These are phyloP conservation scores for Boletus sp. DNA, from an alignment of 768 basidiomycete genomes.

Conservation along the genomic window DNA sequence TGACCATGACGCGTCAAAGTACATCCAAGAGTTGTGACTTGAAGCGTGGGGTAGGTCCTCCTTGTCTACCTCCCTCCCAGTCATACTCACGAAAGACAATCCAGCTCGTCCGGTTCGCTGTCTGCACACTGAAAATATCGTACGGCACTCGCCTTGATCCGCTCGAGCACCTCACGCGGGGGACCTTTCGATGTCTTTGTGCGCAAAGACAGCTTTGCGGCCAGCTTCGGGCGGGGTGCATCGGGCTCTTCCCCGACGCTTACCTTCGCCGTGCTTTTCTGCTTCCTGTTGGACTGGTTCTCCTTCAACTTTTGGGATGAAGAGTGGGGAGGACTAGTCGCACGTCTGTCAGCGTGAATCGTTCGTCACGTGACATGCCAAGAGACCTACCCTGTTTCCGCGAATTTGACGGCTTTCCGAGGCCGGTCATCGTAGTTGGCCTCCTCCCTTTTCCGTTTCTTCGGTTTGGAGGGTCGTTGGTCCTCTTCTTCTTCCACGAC, in stretches of 20 bases:
- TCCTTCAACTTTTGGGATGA: constrained; percentile 37
- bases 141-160: constrained; percentile 34
- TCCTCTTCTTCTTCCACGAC: background rate
- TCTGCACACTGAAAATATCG: constrained; percentile 19
- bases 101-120: constrained; percentile 45
- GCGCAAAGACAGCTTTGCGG: constrained; percentile 1
- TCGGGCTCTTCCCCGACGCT: background rate
- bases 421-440: constrained; percentile 24
- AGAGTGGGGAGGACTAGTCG: constrained; percentile 6
- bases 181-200: constrained; percentile 34
- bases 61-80: too few relatives aligned
- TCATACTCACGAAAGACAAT: constrained; percentile 41
- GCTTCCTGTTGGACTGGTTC: constrained; percentile 19
- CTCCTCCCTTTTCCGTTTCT: constrained; percentile 22
- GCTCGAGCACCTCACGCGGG: constrained; percentile 39
- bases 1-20: background rate
- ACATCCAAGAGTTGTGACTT: background rate
- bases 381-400: constrained; percentile 15
- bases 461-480: constrained; percentile 6
- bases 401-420: constrained; percentile 19
- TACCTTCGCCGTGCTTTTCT: background rate
- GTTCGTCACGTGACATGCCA: background rate
- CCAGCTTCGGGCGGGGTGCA: background rate
- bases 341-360: background rate
- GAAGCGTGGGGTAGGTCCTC: background rate